A percentile compares a stretch with the other conserved stretches of the same genome.
Conservation (phyloP, 164 flowering plant genomes). For the Magnolia sinica region DNA sequence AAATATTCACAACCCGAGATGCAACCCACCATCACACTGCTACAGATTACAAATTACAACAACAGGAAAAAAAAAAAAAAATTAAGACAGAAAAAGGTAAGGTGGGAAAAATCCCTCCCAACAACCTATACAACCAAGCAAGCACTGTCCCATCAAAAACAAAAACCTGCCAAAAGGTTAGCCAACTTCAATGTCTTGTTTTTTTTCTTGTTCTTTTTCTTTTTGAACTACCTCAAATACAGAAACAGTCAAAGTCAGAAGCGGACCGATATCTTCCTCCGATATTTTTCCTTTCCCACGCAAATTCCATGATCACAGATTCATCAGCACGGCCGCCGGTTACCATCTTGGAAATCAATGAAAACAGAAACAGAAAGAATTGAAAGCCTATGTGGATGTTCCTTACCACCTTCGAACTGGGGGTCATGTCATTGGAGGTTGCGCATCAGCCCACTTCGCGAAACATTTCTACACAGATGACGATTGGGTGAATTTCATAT, state of each 20-base stretch:
- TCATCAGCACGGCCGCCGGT: not conserved
- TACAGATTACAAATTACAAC: not conserved
- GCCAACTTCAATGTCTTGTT: constrained; percentile 1
- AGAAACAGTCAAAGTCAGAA: not conserved
- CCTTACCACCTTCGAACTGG: not conserved
- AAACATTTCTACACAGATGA: constrained; percentile 1
- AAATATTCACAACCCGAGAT: not conserved
- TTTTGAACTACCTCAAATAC: not conserved
- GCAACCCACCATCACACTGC: not conserved
- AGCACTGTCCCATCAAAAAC: not conserved
- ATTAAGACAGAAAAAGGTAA: too few species aligned
- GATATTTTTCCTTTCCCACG: not conserved
- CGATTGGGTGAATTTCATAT: not conserved
- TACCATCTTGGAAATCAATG: not conserved
- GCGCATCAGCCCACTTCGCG: constrained; percentile 3
- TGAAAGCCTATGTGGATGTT: not conserved
- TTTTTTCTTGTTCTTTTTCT: not conserved
- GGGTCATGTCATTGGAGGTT: not conserved
- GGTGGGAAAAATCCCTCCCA: not conserved
- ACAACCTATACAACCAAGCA: constrained; percentile 4
- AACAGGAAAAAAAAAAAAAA: not conserved
- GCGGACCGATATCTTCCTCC: not conserved
- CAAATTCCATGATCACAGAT: not conserved
- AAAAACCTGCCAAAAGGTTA: not conserved
- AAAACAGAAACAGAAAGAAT: not conserved